Base-by-base conservation (phyloP, 163 green algal species). In the Trebouxia gelatinosa region DNA sequence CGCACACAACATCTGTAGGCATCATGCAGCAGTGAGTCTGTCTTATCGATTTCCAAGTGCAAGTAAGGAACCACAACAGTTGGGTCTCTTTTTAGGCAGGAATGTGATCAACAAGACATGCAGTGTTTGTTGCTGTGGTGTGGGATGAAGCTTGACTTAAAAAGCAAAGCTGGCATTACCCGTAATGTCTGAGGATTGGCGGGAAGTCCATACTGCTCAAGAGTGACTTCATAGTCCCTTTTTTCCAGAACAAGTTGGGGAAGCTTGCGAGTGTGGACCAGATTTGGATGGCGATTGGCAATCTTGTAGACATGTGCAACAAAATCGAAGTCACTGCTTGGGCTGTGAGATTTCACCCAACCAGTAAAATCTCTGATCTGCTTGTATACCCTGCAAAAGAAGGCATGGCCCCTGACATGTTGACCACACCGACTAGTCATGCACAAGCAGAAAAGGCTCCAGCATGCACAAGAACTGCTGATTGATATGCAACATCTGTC, bases 121-220 rank as follows among this genome's bases (percentile, higher is more conserved):
- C n/a, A n/a, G n/a, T n/a, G n/a, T n/a, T n/a, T n/a, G n/a, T n/a
- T n/a, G n/a, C n/a, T n/a, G n/a, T n/a, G n/a, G n/a, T n/a, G n/a
- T n/a, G n/a, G n/a, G n/a, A n/a, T n/a, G n/a, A n/a, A n/a, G n/a
- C n/a, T n/a, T n/a, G 29, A 43, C 31, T 68, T 26, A 31, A 68
- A 23, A 68, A 2, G 59, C 59, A 68, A 66, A 66, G 57, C 57
- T 66, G 59, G 59, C 59, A 19, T 68, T 40, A 68, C 59, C 59
- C 31, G 31, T 3, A 68, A 32, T 28, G 2, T 68, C 59, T 68
- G 32, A 31, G 59, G 59, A 68, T 68, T 68, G 32, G 59, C 59
- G 39, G 59, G 59, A 29, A 32, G 59, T 40, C 59, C 59, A 68
- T 68, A 68, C 59, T 68, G 59, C 19, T 68, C 59, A 68, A 68